phyloP scores from a whole-genome alignment of 345 rosid species.

The Alliaria petiolata region DNA sequence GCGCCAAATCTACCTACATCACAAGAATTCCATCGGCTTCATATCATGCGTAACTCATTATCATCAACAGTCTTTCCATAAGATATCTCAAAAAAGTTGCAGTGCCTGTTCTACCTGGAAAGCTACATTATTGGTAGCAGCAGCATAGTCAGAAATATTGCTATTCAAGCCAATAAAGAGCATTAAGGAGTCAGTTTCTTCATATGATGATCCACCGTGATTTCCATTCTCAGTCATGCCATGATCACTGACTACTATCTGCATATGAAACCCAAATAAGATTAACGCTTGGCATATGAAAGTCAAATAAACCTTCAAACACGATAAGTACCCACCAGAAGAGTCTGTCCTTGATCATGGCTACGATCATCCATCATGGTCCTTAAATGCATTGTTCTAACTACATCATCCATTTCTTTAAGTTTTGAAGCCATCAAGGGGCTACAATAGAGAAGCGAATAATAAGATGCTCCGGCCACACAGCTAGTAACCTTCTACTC shows the following conservation, averaged over 20 bases:
- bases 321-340: conserved; percentile 61
- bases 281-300: not conserved
- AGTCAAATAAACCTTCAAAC: not conserved
- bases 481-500: not conserved
- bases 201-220: conserved; percentile 90
- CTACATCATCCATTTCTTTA: conserved; percentile 84
- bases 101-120: conserved; percentile 53
- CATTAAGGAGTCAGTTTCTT: conserved; percentile 83
- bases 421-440: conserved; percentile 75
- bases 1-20: conserved; percentile 72
- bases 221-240: conserved; percentile 96
- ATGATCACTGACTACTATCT: conserved; percentile 91
- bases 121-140: conserved; percentile 40
- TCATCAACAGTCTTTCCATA: not conserved
- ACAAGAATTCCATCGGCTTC: not conserved
- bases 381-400: conserved; percentile 58
- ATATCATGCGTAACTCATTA: not conserved
- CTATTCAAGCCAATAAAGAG: conserved; percentile 65
- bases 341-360: conserved; percentile 41
- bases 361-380: conserved; percentile 36
- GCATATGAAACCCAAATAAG: conserved; percentile 23
- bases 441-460: conserved; percentile 41
- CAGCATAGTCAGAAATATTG: conserved; percentile 39
- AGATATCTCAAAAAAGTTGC: not conserved
- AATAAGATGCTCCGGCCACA: not conserved